A percentile compares a stretch with the other conserved stretches of the same genome.
Evolutionary conservation across 345 rosid species (phyloP).

Genomic region (Passiflora organensis): DNA sequence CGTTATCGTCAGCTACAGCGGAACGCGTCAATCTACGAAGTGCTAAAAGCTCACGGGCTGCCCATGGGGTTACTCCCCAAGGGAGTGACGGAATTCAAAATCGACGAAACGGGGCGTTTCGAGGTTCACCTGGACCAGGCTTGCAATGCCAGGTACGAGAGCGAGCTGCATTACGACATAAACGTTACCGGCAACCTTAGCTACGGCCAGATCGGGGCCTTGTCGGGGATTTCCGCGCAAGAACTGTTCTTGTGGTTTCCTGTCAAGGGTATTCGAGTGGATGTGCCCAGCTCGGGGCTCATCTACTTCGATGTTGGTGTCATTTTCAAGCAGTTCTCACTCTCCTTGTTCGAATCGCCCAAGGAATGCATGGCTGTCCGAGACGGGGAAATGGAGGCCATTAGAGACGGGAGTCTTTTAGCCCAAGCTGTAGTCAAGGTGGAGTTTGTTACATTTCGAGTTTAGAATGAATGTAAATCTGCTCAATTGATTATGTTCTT

Average conservation of each 20-base stretch:
- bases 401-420: constrained; percentile 1
- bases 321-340: constrained; percentile 69
- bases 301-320: constrained; percentile 90
- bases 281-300: constrained; percentile 78
- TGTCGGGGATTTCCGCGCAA: constrained; percentile 77
- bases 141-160: constrained; percentile 86
- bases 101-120: constrained; percentile 57
- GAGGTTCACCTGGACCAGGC: constrained; percentile 67
- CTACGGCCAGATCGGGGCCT: constrained; percentile 48
- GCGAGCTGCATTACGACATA: constrained; percentile 67
- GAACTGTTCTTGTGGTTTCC: constrained; percentile 91
- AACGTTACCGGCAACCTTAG: constrained; percentile 65
- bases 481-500: background rate
- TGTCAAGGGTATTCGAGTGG: constrained; percentile 76
- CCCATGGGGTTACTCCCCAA: constrained; percentile 83
- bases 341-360: constrained; percentile 81
- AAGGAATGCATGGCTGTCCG: constrained; percentile 56
- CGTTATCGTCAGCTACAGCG: constrained; percentile 4
- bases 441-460: constrained; percentile 5
- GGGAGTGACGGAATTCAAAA: constrained; percentile 50
- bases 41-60: constrained; percentile 51
- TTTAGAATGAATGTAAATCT: background rate
- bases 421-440: constrained; percentile 37
- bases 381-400: constrained; percentile 11
- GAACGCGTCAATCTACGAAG: constrained; percentile 48